Evolutionary conservation across 441 rosid genomes (phyloP).

Genomic region (Eugenia klotzschiana): DNA sequence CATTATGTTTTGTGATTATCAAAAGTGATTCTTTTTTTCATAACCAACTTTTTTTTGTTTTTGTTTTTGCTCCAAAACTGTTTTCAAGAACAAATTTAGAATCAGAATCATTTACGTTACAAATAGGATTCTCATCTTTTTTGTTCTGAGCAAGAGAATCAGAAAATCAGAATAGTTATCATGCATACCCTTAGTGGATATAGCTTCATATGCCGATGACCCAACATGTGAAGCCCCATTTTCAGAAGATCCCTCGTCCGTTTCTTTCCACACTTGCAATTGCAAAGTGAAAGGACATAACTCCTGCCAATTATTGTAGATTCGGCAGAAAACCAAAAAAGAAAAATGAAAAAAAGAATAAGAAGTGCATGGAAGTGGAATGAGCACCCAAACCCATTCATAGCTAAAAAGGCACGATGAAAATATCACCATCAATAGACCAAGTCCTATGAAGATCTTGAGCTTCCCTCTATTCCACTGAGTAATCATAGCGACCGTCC

Average conservation of each 20-base stretch:
- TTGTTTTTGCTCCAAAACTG: too few relatives aligned
- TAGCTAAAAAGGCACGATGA: neutral
- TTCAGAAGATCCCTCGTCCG: neutral
- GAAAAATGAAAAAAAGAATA: neutral
- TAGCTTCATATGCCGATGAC: neutral
- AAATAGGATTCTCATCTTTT: too few relatives aligned
- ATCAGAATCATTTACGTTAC: too few relatives aligned
- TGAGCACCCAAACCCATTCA: neutral
- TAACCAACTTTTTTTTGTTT: too few relatives aligned
- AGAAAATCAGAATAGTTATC: too few relatives aligned
- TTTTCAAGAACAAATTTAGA: too few relatives aligned
- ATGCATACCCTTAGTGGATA: too few relatives aligned
- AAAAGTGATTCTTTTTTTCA: too few relatives aligned
- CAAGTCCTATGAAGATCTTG: neutral
- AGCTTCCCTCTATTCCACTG: neutral
- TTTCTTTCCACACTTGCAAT: neutral
- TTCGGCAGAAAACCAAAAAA: neutral
- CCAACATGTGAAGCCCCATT: neutral
- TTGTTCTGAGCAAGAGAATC: too few relatives aligned
- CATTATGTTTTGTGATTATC: too few relatives aligned
- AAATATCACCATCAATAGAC: neutral
- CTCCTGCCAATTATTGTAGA: neutral
- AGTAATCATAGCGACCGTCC: neutral
- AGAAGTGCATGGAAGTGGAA: neutral
- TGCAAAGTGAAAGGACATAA: neutral